Evolutionary conservation across 2,329 filamentous ascomycete genomes (phyloP), one percentile per base, ranked within the genome.

Genomic region (Clonostachys sp.): DNA sequence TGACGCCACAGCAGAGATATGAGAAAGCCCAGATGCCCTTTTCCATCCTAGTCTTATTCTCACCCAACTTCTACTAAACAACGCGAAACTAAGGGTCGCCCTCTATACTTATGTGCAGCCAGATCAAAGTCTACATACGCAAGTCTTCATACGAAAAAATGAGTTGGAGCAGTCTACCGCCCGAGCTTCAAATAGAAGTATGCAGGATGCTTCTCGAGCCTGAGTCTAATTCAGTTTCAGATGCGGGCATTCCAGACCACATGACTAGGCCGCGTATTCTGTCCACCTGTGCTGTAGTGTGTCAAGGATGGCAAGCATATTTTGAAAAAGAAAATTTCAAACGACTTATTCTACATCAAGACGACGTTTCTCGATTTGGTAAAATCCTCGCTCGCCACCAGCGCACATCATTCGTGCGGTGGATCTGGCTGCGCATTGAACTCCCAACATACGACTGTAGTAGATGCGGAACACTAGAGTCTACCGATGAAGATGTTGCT

Each of bases 361-460:
- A 8, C 10, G 36, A 39, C 14, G 17, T 39, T 39, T 18, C 6
- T 18, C 14, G 8, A 8, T 39, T 39, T 3, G 10, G 12, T 12
- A 8, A 39, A 18, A n/a, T n/a, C 17, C 14, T 39, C 14, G 10
- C 36, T 6, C 36, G 14, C 5, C 14, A n/a, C 17, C 36, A 18
- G 17, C 36, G 36, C 7, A 18, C 7, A n/a, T n/a, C 12, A 3
- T 18, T 39, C 10, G 36, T 39, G 10, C 36, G 17, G 10, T 45
- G 34, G 14, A 45, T 45, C 33, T 45, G 43, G 43, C 43, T 45
- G n/a, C 43, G 43, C 33, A 14, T 45, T 16, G 34, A 35, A 16
- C 43, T 45, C 16, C 34, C 43, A 10, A 7, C 20, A 13, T 45
- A 45, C 34, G 20, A 20, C 33, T 45, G 43, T 16, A 34, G 38